Conservation (phyloP, 2,329 filamentous ascomycete genomes). For the Teratosphaeria pseudoeucalypti region DNA sequence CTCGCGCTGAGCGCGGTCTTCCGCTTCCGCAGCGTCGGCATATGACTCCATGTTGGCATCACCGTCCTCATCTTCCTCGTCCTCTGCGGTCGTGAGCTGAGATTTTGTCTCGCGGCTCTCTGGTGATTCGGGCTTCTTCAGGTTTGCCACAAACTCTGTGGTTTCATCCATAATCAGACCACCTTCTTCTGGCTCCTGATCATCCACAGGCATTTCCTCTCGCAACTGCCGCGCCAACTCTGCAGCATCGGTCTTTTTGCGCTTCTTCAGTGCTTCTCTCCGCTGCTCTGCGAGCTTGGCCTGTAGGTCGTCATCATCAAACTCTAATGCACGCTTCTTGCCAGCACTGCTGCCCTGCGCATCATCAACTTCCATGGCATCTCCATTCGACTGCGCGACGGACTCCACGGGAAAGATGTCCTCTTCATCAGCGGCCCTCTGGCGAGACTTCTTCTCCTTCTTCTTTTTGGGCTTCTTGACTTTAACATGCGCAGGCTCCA, state of each 20-base stretch:
- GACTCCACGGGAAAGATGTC: conserved; percentile 24
- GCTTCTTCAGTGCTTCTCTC: conserved; percentile 76
- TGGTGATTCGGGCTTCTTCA: conserved; percentile 55
- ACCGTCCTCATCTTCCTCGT: conserved; percentile 41
- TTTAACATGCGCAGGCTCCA: conserved; percentile 78
- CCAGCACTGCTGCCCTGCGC: conserved; percentile 21
- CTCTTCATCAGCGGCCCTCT: conserved; percentile 54
- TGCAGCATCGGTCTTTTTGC: conserved; percentile 75
- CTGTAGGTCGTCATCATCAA: conserved; percentile 79
- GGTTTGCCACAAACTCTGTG: conserved; percentile 81
- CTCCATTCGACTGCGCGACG: conserved; percentile 26
- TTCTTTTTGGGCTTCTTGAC: conserved; percentile 84
- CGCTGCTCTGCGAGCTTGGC: conserved; percentile 75
- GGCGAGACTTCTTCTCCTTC: conserved; percentile 62
- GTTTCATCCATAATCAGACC: conserved; percentile 93
- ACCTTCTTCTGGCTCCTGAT: conserved; percentile 42
- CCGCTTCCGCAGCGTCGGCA: conserved; percentile 35
- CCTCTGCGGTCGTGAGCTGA: conserved; percentile 22
- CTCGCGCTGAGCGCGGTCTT: conserved; percentile 30
- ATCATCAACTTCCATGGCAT: conserved; percentile 66
- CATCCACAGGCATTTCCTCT: conserved; percentile 56
- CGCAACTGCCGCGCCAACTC: conserved; percentile 74
- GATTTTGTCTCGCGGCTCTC: conserved; percentile 28
- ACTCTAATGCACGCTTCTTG: conserved; percentile 56
- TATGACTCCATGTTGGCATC: conserved; percentile 28